A percentile compares a stretch with the other conserved stretches of the same genome.
These are phyloP conservation scores for Aaosphaeria pasadenensis DNA, from an alignment of 2,329 filamentous ascomycete genomes.

Conservation along the genomic window DNA sequence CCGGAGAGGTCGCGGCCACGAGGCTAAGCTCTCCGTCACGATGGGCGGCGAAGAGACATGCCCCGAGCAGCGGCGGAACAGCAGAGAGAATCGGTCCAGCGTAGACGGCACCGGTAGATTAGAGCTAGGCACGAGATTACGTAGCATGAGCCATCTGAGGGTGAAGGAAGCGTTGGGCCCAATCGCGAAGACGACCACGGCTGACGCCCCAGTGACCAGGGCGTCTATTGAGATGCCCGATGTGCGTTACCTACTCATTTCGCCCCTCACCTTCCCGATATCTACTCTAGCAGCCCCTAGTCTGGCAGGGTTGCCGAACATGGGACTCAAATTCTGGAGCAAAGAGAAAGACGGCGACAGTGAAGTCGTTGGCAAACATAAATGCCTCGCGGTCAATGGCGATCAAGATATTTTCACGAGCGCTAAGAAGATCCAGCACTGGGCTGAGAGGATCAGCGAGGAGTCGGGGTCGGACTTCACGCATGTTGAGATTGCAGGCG, in stretches of 20 bases:
- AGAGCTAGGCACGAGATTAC: conserved; percentile 28
- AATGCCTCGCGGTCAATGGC: conserved; percentile 70
- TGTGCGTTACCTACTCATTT: conserved; percentile 44
- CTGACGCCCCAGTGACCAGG: conserved; percentile 28
- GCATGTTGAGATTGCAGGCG: conserved; percentile 45
- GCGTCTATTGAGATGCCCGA: conserved; percentile 14
- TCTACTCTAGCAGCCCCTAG: conserved; percentile 34
- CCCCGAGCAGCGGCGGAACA: conserved; percentile 37
- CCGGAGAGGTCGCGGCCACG: conserved; percentile 27
- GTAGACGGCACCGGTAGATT: conserved; percentile 30
- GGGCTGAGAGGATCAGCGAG: conserved; percentile 56
- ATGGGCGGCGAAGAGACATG: conserved; percentile 50
- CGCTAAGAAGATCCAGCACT: conserved; percentile 61
- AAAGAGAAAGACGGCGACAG: conserved; percentile 5
- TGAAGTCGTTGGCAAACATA: conserved; percentile 21
- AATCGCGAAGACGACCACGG: conserved; percentile 7
- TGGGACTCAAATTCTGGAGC: conserved; percentile 21
- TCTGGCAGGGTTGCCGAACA: conserved; percentile 8
- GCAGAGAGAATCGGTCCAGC: conserved; percentile 38
- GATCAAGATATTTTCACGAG: conserved; percentile 72
- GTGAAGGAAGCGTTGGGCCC: conserved; percentile 3
- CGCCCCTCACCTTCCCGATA: conserved; percentile 45
- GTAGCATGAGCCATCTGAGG: conserved; percentile 26
- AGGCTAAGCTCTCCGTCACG: conserved; percentile 23
- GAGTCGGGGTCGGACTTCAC: conserved; percentile 31